phyloP scores from a whole-genome alignment of 495 filamentous ascomycete genomes.

The Penicillium verhagenii region DNA sequence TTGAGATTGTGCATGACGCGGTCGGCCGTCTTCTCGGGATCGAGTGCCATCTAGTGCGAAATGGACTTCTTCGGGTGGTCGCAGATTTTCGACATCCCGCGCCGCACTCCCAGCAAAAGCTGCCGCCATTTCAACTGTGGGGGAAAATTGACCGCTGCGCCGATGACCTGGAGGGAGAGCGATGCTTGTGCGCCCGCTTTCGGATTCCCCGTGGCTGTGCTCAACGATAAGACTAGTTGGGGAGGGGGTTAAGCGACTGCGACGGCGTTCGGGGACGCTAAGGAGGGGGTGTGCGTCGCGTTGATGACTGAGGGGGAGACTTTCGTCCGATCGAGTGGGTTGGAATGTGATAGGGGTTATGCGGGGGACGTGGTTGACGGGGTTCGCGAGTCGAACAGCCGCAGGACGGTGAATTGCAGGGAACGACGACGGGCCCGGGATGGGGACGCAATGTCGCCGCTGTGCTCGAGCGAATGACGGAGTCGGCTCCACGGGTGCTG shows the following conservation, averaged over 20 bases:
- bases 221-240: constrained; percentile 66
- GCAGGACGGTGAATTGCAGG: constrained; percentile 35
- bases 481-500: constrained; percentile 26
- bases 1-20: constrained; percentile 40
- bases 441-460: constrained; percentile 27
- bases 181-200: constrained; percentile 64
- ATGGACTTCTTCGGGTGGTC: constrained; percentile 34
- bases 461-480: constrained; percentile 27
- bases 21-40: constrained; percentile 25
- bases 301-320: constrained; percentile 33
- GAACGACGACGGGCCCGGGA: constrained; percentile 28
- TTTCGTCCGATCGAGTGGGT: constrained; percentile 39
- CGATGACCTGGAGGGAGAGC: constrained; percentile 60
- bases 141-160: constrained; percentile 35
- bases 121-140: constrained; percentile 49
- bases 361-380: constrained; percentile 50
- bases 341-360: constrained; percentile 39
- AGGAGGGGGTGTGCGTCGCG: constrained; percentile 67
- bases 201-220: constrained; percentile 52
- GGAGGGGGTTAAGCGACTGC: constrained; percentile 51
- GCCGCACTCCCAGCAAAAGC: constrained; percentile 35
- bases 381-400: constrained; percentile 45
- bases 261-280: constrained; percentile 64
- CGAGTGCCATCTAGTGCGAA: constrained; percentile 26
- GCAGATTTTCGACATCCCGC: constrained; percentile 29